Conservation (phyloP, 2,329 filamentous ascomycete species). For the Calonectria fujianensis region DNA sequence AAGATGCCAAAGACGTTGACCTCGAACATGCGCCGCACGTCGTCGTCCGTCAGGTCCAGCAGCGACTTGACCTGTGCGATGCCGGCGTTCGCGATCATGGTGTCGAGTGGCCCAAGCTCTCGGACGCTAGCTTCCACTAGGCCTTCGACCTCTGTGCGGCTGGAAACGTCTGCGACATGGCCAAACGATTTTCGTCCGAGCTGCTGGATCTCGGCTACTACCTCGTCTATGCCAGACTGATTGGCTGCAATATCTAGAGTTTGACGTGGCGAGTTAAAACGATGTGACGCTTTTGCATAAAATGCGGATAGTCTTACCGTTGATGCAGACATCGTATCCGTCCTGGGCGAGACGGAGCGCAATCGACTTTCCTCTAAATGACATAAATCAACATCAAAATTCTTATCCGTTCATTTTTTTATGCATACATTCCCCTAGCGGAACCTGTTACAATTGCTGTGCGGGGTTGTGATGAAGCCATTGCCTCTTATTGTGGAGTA, state of each 20-base stretch:
- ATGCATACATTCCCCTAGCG: conserved; percentile 34
- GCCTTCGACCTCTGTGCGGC: conserved; percentile 67
- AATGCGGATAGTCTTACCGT: conserved; percentile 30
- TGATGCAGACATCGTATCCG: conserved; percentile 78
- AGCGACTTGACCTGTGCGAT: conserved; percentile 75
- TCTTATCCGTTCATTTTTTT: not conserved
- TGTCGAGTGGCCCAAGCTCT: conserved; percentile 70
- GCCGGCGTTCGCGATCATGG: conserved; percentile 76
- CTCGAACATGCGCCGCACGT: conserved; percentile 76
- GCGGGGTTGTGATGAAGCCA: conserved; percentile 23
- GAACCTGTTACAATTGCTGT: conserved; percentile 38
- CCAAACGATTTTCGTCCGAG: conserved; percentile 72
- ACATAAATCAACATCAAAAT: not conserved
- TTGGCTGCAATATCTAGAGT: not conserved
- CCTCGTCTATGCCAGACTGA: conserved; percentile 53
- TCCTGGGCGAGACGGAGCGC: conserved; percentile 78
- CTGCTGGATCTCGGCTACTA: conserved; percentile 70
- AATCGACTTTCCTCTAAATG: conserved; percentile 74
- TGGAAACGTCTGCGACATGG: conserved; percentile 77
- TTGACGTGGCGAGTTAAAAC: not conserved
- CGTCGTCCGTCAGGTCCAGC: conserved; percentile 74
- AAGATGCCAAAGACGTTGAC: conserved; percentile 80
- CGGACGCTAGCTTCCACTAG: conserved; percentile 72
- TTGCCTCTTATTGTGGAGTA: not conserved
- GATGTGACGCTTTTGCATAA: not conserved